A percentile compares a stretch with the other conserved stretches of the same genome.
Conservation (phyloP, 2,329 filamentous ascomycete genomes). For the Penicillium sp. region DNA sequence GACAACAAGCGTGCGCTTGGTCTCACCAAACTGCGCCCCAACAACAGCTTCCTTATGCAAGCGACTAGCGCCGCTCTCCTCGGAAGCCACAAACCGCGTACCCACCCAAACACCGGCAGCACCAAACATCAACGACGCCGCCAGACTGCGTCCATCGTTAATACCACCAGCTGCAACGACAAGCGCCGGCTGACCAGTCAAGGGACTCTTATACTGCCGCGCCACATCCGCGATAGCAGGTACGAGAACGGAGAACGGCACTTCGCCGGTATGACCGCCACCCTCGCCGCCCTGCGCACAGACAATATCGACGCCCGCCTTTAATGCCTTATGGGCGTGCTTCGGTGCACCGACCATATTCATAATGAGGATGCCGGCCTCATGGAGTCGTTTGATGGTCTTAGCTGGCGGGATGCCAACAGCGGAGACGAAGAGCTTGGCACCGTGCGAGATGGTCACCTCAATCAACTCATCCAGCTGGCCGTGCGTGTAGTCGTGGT, state of each 20-base stretch:
- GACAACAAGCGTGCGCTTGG: constrained; percentile 71
- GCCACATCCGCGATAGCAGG: constrained; percentile 82
- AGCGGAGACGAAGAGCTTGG: constrained; percentile 74
- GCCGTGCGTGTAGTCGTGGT: constrained; percentile 90
- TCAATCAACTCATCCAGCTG: constrained; percentile 80
- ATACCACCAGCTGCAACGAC: constrained; percentile 88
- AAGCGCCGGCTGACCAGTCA: constrained; percentile 62
- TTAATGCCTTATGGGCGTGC: constrained; percentile 80
- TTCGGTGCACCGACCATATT: constrained; percentile 95
- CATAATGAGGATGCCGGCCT: constrained; percentile 75
- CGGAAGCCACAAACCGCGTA: constrained; percentile 76
- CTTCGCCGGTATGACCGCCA: constrained; percentile 82
- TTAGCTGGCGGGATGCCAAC: constrained; percentile 72
- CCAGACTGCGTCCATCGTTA: constrained; percentile 69
- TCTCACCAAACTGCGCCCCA: constrained; percentile 67
- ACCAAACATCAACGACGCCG: constrained; percentile 75
- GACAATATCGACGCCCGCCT: constrained; percentile 78
- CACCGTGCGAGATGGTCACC: constrained; percentile 75
- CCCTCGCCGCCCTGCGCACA: constrained; percentile 90
- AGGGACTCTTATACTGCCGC: constrained; percentile 57
- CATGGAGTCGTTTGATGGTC: constrained; percentile 68
- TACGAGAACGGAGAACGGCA: constrained; percentile 76
- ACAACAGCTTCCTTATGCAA: constrained; percentile 80
- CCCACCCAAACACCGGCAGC: constrained; percentile 89
- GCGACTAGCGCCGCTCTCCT: constrained; percentile 70